Percentiles rank a stretch among this genome's conserved stretches.
Conservation (phyloP, 208 protist species). For the Phytomonas francai region DNA sequence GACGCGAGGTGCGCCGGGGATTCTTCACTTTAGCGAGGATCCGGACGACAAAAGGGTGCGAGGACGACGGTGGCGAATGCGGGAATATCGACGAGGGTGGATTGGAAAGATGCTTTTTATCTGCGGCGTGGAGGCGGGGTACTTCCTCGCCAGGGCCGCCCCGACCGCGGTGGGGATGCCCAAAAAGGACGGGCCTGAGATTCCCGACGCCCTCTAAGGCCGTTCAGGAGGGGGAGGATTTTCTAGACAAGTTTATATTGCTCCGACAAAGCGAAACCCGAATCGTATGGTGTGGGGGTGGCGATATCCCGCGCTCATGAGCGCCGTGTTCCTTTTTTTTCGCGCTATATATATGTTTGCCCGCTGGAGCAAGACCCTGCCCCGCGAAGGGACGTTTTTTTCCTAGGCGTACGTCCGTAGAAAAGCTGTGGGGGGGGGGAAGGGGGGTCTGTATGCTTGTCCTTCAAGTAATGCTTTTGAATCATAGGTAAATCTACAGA, state of each 20-base stretch:
- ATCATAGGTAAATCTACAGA: not conserved
- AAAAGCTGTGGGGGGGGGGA: not conserved
- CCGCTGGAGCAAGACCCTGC: no score
- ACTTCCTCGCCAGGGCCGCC: not conserved
- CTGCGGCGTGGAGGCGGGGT: not conserved
- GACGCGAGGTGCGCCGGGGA: slow-evolving; percentile 4
- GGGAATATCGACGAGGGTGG: no score
- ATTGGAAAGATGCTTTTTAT: no score
- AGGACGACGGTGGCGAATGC: no score
- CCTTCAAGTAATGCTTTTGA: not conserved
- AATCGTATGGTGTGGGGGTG: not conserved
- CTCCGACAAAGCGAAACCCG: not conserved
- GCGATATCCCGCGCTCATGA: no score
- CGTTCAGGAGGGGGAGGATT: not conserved
- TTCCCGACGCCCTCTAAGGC: not conserved
- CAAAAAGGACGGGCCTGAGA: not conserved
- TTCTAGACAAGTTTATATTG: no score
- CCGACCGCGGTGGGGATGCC: not conserved
- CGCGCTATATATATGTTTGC: no score
- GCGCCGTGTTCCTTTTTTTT: no score
- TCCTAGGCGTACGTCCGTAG: not conserved
- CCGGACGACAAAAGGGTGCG: not conserved
- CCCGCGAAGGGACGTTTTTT: not conserved
- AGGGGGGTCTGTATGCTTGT: not conserved
- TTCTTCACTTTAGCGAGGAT: not conserved